Evolutionary conservation across 352 stramenopile genomes (phyloP).

Genomic region (Globisporangium rhizosaccharum): DNA sequence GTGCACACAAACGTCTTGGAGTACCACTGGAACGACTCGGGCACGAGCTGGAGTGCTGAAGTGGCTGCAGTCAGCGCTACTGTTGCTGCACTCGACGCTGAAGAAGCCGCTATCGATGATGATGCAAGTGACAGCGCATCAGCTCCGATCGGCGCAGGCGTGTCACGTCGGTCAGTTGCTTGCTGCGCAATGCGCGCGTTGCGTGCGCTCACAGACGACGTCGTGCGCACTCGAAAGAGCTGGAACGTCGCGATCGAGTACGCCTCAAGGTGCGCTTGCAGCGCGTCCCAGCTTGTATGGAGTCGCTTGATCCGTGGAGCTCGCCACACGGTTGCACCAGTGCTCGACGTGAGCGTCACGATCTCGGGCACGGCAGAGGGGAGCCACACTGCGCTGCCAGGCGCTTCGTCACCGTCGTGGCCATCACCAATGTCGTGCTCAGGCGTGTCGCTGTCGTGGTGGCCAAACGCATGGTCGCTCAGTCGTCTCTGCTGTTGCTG

Average conservation of each 20-base stretch:
- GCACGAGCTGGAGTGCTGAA: constrained; percentile 28
- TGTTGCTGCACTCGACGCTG: not conserved
- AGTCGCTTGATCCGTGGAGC: constrained; percentile 39
- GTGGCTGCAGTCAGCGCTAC: not conserved
- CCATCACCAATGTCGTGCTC: constrained; percentile 14
- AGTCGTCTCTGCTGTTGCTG: not conserved
- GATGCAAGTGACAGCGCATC: not conserved
- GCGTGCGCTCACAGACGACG: constrained; percentile 57
- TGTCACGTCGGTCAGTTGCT: constrained; percentile 23
- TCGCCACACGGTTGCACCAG: constrained; percentile 35
- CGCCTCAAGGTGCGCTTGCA: constrained; percentile 49
- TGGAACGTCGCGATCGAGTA: constrained; percentile 63
- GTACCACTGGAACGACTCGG: constrained; percentile 63
- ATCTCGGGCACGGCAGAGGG: constrained; percentile 11
- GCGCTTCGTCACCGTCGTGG: constrained; percentile 13
- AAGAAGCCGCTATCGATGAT: not conserved
- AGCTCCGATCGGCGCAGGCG: constrained; percentile 1
- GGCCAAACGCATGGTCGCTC: not conserved
- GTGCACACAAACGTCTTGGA: constrained; percentile 80
- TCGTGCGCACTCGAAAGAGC: constrained; percentile 70
- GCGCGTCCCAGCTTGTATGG: constrained; percentile 49
- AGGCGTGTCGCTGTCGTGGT: not conserved
- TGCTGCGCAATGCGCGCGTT: constrained; percentile 55
- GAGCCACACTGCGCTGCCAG: constrained; percentile 1
- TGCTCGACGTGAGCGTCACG: constrained; percentile 15